Percentiles rank a stretch among this genome's conserved stretches.
phyloP scores from a whole-genome alignment of 352 stramenopile genomes.

The Phytopythium vexans region DNA sequence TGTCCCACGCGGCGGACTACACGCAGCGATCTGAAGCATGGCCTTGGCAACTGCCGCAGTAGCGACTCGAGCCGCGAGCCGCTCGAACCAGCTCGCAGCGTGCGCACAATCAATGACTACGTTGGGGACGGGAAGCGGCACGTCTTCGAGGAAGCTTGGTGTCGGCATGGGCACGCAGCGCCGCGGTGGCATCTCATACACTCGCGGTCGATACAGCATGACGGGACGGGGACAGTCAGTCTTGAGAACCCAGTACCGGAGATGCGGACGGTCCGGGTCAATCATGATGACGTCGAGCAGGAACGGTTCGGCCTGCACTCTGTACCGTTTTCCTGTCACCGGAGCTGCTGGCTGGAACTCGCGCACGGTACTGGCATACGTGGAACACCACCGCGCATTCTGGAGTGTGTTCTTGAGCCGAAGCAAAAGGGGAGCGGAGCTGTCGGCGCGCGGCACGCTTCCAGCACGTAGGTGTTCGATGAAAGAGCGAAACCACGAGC shows the following conservation, averaged over 20 bases:
- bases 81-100: constrained; percentile 68
- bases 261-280: constrained; percentile 46
- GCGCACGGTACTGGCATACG: constrained; percentile 56
- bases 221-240: constrained; percentile 64
- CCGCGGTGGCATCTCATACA: constrained; percentile 77
- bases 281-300: constrained; percentile 56
- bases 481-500: constrained; percentile 88
- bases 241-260: constrained; percentile 60
- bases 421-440: constrained; percentile 53
- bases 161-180: constrained; percentile 88
- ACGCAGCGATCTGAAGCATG: constrained; percentile 61
- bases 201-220: constrained; percentile 73
- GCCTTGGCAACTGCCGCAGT: constrained; percentile 54
- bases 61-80: constrained; percentile 46
- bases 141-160: constrained; percentile 69
- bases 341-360: constrained; percentile 71
- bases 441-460: constrained; percentile 39
- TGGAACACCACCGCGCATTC: constrained; percentile 62
- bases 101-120: constrained; percentile 56
- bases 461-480: constrained; percentile 82
- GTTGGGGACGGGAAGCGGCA: constrained; percentile 70
- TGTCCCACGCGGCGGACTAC: constrained; percentile 48
- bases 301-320: neutral
- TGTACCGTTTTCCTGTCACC: constrained; percentile 60
- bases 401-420: constrained; percentile 83